phyloP scores from a whole-genome alignment of 495 filamentous ascomycete species.

The Neurospora discreta region DNA sequence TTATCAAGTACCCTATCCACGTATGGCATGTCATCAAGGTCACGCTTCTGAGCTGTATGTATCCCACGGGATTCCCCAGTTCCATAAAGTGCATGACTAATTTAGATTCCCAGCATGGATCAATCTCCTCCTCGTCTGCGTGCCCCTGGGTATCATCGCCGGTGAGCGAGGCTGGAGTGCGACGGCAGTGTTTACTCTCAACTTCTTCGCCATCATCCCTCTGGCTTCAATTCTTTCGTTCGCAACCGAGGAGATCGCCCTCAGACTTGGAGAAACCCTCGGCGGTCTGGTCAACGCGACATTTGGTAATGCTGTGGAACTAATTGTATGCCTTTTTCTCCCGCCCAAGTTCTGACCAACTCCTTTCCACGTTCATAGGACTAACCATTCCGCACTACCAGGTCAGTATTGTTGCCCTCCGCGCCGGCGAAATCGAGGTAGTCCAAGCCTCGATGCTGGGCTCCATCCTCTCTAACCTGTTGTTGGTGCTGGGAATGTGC shows the following conservation, averaged over 20 bases:
- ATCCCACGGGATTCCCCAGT: neutral
- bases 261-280: conserved; percentile 75
- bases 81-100: neutral
- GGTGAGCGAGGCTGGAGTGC: conserved; percentile 63
- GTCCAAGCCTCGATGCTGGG: conserved; percentile 98
- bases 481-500: conserved; percentile 93
- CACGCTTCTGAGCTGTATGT: conserved; percentile 44
- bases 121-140: conserved; percentile 80
- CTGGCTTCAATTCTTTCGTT: conserved; percentile 87
- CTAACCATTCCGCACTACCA: conserved; percentile 24
- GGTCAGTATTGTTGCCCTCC: conserved; percentile 90
- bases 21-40: conserved; percentile 39
- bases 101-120: conserved; percentile 46
- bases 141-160: conserved; percentile 77
- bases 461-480: conserved; percentile 89
- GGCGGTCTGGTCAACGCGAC: conserved; percentile 92
- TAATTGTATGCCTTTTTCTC: conserved; percentile 58
- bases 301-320: conserved; percentile 95
- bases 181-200: conserved; percentile 70
- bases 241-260: conserved; percentile 85
- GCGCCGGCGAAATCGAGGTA: conserved; percentile 78
- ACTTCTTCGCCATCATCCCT: conserved; percentile 94
- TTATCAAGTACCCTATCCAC: conserved; percentile 47
- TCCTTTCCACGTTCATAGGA: conserved; percentile 6
- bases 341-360: conserved; percentile 6